Conservation (phyloP, 2,329 filamentous ascomycete species). For the Diatrype stigma region DNA sequence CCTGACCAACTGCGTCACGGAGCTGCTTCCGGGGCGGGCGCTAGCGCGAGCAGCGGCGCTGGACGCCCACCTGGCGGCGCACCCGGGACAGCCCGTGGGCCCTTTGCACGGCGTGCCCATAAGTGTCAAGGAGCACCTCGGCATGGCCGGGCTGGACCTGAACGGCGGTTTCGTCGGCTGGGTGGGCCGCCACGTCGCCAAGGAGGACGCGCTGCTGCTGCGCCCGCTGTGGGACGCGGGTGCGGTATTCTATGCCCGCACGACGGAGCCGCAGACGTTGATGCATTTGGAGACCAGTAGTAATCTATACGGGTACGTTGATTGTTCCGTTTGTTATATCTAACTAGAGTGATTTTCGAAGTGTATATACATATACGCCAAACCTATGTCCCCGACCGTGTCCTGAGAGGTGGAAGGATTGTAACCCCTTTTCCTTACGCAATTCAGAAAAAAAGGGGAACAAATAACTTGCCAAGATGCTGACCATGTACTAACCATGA, state of each 20-base stretch:
- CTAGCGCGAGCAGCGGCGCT: constrained; percentile 19
- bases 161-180: constrained; percentile 47
- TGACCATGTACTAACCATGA: neutral
- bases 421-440: too few relatives aligned
- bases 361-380: too few relatives aligned
- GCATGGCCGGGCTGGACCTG: constrained; percentile 42
- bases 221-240: constrained; percentile 43
- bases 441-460: too few relatives aligned
- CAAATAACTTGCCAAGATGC: too few relatives aligned
- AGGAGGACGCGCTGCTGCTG: constrained; percentile 44
- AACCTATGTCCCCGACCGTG: too few relatives aligned
- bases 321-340: neutral
- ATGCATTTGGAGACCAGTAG: constrained; percentile 50
- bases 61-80: constrained; percentile 15
- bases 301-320: constrained; percentile 40
- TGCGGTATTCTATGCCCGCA: constrained; percentile 47
- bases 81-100: constrained; percentile 18
- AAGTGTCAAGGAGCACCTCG: constrained; percentile 49
- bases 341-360: too few relatives aligned
- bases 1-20: constrained; percentile 29
- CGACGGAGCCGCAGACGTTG: constrained; percentile 49
- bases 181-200: constrained; percentile 38
- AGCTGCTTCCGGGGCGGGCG: constrained; percentile 19
- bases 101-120: constrained; percentile 32
- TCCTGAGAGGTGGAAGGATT: too few relatives aligned